Evolutionary conservation across 306 rosid genomes (phyloP).

Genomic region (Cicer pinnatifidum): DNA sequence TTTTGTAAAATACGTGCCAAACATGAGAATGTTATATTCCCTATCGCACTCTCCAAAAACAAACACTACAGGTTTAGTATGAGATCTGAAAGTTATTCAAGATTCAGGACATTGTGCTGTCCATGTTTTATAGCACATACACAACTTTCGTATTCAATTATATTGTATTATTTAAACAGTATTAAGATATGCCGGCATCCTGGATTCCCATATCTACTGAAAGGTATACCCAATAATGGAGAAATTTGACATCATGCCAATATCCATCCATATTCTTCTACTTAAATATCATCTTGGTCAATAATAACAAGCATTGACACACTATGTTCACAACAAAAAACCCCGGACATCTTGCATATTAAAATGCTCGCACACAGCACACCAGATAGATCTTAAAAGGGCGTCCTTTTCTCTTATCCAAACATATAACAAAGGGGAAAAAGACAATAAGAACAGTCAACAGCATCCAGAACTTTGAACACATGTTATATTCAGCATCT

Average conservation of each 20-base stretch:
- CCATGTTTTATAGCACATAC: constrained; percentile 15
- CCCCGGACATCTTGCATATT: constrained; percentile 6
- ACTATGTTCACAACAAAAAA: not conserved
- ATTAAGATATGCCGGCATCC: constrained; percentile 13
- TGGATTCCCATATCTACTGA: constrained; percentile 6
- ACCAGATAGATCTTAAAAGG: constrained; percentile 22
- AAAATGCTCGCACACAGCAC: constrained; percentile 1
- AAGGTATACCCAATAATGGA: constrained; percentile 14
- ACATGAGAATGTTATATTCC: not conserved
- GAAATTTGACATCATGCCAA: constrained; percentile 15
- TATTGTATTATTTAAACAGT: constrained; percentile 15
- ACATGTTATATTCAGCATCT: constrained; percentile 39
- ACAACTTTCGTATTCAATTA: constrained; percentile 20
- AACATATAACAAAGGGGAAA: constrained; percentile 3
- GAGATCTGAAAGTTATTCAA: constrained; percentile 31
- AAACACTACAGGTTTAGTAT: not conserved
- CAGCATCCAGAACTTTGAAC: constrained; percentile 21
- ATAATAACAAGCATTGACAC: constrained; percentile 17
- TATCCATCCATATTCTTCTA: constrained; percentile 20
- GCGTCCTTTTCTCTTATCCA: constrained; percentile 1
- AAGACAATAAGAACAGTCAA: not conserved
- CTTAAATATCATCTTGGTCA: constrained; percentile 13
- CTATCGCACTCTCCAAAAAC: not conserved
- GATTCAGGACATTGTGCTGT: constrained; percentile 24
- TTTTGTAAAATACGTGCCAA: not conserved